Evolutionary conservation across 495 filamentous ascomycete species (phyloP), one percentile per base, ranked within the genome.

Genomic region (Melanomma pulvis-pyrius): DNA sequence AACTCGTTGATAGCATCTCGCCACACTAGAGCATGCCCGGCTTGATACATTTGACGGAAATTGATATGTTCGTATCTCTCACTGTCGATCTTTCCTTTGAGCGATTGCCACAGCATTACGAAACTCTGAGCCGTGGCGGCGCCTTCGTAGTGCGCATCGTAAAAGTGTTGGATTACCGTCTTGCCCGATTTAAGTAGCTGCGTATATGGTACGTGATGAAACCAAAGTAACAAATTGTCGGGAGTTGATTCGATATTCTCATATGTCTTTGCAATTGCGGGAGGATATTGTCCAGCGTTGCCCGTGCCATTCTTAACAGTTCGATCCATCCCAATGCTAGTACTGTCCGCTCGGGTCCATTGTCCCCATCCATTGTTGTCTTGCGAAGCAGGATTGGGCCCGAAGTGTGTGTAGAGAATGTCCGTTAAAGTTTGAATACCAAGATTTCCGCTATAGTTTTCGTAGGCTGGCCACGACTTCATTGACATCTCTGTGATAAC

Each of bases 111-210:
- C 49, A 76, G 71, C 0, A 70, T 46, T 0, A 79, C 71, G 71
- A 90, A 89, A 0, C 78, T 81, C 60, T 88, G 85, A 0, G 83
- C 88, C 2, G 80, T 82, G 22, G 77, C 81, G 21, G 83, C 82
- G 17, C 88, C 88, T 17, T 65, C 75, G 74, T 91, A 90, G 74
- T 91, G 83, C 29, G 86, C 84, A 67, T 91, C 84, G 71, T 90
- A 91, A 71, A 91, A 89, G 72, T 91, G 86, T 74, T 91, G 88
- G 54, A 91, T 90, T 1, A 91, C 87, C 0, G 87, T 88, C 74
- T 88, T 84, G 8, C 87, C 86, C 6, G 80, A 86, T 46, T 88
- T 78, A 15, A 91, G 82, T 19, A 71, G 75, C 44, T 89, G 83
- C 0, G 86, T 90, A 67, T 88, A 91, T 21, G 80, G 79, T 0